These are phyloP conservation scores for Backusella morwellensis DNA, from an alignment of 192 early-diverging fungal species.

Conservation along the genomic window DNA sequence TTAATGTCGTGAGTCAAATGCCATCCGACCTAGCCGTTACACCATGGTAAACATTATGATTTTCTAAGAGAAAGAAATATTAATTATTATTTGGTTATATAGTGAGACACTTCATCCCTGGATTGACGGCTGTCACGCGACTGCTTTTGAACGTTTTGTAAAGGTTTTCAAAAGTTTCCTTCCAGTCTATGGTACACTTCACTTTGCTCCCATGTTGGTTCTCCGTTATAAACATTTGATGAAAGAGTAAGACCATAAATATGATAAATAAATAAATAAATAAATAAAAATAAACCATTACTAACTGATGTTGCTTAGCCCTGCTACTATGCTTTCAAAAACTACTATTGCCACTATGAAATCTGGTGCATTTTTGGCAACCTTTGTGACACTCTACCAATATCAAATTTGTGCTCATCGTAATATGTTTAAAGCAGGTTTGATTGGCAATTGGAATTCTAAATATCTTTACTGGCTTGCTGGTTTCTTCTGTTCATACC, in stretches of 20 bases:
- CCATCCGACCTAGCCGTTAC: slow-evolving; percentile 41
- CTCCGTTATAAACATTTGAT: slow-evolving; percentile 56
- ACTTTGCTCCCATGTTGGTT: slow-evolving; percentile 71
- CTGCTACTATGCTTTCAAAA: slow-evolving; percentile 43
- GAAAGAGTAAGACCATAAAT: slow-evolving; percentile 48
- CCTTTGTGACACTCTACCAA: slow-evolving; percentile 65
- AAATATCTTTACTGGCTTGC: slow-evolving; percentile 65
- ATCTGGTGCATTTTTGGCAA: slow-evolving; percentile 62
- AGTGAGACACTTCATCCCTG: slow-evolving; percentile 54
- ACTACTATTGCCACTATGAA: slow-evolving; percentile 53
- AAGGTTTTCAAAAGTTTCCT: slow-evolving; percentile 54
- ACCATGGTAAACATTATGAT: slow-evolving; percentile 48
- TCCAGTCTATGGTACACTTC: slow-evolving; percentile 68
- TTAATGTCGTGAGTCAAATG: slow-evolving; percentile 37
- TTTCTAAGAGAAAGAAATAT: neutral
- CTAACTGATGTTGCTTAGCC: slow-evolving; percentile 34
- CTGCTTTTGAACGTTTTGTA: slow-evolving; percentile 45
- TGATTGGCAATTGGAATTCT: slow-evolving; percentile 40
- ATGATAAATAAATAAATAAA: neutral
- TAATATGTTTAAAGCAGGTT: slow-evolving; percentile 44
- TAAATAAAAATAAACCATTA: neutral
- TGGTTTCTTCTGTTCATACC: slow-evolving; percentile 53
- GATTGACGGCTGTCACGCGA: slow-evolving; percentile 45
- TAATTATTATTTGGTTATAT: neutral
- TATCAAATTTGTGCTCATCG: slow-evolving; percentile 67